Percentiles rank a stretch among this genome's conserved stretches.
Conservation (phyloP, 257 asterid genomes). For the Penstemon eatonii region DNA sequence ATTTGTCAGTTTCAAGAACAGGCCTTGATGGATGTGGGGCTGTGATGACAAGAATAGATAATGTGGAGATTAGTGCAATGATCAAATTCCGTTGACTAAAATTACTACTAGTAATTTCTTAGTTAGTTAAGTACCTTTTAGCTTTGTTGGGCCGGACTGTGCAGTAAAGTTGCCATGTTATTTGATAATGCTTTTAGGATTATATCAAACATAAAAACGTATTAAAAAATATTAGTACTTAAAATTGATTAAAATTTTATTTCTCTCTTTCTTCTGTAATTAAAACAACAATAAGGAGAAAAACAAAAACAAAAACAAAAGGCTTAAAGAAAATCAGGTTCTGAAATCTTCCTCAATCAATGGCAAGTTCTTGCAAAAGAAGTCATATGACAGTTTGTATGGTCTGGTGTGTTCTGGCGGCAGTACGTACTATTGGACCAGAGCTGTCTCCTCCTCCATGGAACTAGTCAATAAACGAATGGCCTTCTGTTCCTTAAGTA, state of each 20-base stretch:
- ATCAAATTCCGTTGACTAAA: too few species aligned
- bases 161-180: too few species aligned
- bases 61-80: neutral
- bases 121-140: too few species aligned
- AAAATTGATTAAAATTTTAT: too few species aligned
- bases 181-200: too few species aligned
- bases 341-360: constrained; percentile 10
- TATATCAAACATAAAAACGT: too few species aligned
- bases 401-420: constrained; percentile 8
- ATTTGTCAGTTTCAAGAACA: neutral
- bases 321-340: constrained; percentile 25
- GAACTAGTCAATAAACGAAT: constrained; percentile 45
- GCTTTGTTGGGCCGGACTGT: too few species aligned
- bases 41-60: neutral
- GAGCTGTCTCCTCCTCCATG: constrained; percentile 41
- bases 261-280: too few species aligned
- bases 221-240: too few species aligned
- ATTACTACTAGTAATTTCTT: too few species aligned
- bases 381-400: constrained; percentile 26
- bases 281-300: too few species aligned
- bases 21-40: constrained; percentile 3
- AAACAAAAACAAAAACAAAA: neutral
- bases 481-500: constrained; percentile 20
- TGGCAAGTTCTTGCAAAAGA: constrained; percentile 30
- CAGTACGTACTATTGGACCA: constrained; percentile 22